Percentiles rank a stretch among this genome's conserved stretches.
Evolutionary conservation across 345 rosid species (phyloP).

Genomic region (Limnanthes douglasii): DNA sequence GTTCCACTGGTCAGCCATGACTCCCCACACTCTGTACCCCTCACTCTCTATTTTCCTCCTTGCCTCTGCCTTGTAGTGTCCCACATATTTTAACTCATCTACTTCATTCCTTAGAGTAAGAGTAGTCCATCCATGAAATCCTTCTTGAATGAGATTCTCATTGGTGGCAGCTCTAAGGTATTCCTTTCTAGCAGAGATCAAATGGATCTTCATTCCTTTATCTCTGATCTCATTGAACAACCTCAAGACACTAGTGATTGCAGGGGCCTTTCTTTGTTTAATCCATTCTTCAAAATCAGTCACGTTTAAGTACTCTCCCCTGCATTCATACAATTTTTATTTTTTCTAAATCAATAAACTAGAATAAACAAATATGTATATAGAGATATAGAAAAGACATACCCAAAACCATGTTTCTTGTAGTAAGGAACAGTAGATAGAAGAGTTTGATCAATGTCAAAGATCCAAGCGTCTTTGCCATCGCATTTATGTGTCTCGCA

Average conservation of each 20-base stretch:
- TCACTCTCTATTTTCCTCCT: conserved; percentile 30
- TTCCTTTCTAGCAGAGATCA: conserved; percentile 71
- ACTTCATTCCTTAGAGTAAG: conserved; percentile 58
- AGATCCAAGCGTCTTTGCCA: conserved; percentile 67
- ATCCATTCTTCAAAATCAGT: conserved; percentile 56
- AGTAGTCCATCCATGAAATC: conserved; percentile 73
- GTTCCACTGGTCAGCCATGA: conserved; percentile 75
- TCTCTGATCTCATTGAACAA: conserved; percentile 48
- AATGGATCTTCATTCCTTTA: conserved; percentile 53
- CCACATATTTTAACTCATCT: conserved; percentile 41
- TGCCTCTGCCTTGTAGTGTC: conserved; percentile 43
- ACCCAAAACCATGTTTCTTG: conserved; percentile 56
- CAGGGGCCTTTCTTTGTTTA: conserved; percentile 40
- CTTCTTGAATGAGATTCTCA: conserved; percentile 61
- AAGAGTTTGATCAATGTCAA: conserved; percentile 61
- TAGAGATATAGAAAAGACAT: conserved; percentile 1
- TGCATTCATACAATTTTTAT: conserved; percentile 7
- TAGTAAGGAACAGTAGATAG: conserved; percentile 60
- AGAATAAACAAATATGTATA: too few relatives aligned
- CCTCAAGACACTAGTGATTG: conserved; percentile 32
- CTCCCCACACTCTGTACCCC: conserved; percentile 76
- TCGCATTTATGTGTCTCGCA: conserved; percentile 25
- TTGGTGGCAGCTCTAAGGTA: conserved; percentile 59
- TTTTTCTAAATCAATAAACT: neutral
- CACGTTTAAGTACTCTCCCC: conserved; percentile 54